Percentiles rank a stretch among this genome's conserved stretches.
Evolutionary conservation across 495 filamentous ascomycete genomes (phyloP).

Genomic region (Penicillium soppii): DNA sequence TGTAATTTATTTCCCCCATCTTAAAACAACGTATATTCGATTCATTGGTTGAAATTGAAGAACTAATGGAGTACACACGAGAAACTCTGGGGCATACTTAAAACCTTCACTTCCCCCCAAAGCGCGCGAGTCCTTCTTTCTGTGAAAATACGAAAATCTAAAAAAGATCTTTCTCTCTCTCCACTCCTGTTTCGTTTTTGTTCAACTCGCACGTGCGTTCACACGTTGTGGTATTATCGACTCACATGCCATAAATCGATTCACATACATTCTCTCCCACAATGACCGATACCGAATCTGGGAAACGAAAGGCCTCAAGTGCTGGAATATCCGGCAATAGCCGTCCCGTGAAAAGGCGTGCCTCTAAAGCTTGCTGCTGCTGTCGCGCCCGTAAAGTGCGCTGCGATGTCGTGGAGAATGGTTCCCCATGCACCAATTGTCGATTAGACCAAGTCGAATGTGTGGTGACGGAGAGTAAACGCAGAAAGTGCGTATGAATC

Average conservation of each 20-base stretch:
- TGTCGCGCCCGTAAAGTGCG: conserved; percentile 89
- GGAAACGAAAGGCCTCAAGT: conserved; percentile 44
- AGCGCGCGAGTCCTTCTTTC: conserved; percentile 11
- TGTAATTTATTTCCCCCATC: too few species aligned
- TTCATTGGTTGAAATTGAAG: too few species aligned
- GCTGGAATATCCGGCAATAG: conserved; percentile 39
- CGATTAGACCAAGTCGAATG: conserved; percentile 85
- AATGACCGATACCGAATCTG: conserved; percentile 37
- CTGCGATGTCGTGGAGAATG: conserved; percentile 88
- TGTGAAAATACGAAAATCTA: conserved; percentile 8
- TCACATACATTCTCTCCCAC: conserved; percentile 21
- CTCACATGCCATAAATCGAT: conserved; percentile 8
- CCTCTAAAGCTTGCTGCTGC: conserved; percentile 83
- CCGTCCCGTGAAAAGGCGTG: conserved; percentile 74
- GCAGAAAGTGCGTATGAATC: conserved; percentile 60
- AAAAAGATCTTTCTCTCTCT: conserved; percentile 29
- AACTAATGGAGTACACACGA: too few species aligned
- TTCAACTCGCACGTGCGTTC: neutral
- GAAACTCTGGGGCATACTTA: conserved; percentile 18
- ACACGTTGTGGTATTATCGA: conserved; percentile 1
- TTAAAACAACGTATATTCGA: too few species aligned
- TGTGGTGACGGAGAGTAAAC: conserved; percentile 85
- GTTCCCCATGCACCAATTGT: conserved; percentile 87
- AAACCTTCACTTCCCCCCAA: conserved; percentile 19
- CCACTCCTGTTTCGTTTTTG: conserved; percentile 21